phyloP scores from a whole-genome alignment of 768 basidiomycete species.

The Tylopilus plumbeoviolaceoides region DNA sequence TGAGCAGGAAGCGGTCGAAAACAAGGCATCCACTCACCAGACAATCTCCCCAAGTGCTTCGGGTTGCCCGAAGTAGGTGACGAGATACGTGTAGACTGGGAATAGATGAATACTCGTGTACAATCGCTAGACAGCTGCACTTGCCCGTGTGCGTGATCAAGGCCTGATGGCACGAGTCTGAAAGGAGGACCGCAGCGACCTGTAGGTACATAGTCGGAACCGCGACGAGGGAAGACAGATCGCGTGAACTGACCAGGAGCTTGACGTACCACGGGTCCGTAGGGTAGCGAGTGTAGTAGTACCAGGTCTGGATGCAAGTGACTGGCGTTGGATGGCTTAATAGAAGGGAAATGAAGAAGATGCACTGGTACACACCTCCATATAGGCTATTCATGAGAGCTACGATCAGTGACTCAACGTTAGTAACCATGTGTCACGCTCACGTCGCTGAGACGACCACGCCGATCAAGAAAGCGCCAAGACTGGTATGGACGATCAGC shows the following conservation, averaged over 20 bases:
- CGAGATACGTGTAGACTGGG: constrained; percentile 46
- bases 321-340: constrained; percentile 34
- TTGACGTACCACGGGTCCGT: constrained; percentile 51
- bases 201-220: constrained; percentile 18
- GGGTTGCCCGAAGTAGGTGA: constrained; percentile 36
- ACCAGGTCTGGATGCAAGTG: constrained; percentile 54
- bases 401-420: neutral
- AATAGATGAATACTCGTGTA: neutral
- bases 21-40: constrained; percentile 34
- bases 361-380: constrained; percentile 37
- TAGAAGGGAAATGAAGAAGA: constrained; percentile 2
- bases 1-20: neutral
- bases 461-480: constrained; percentile 54
- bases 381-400: constrained; percentile 37
- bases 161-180: constrained; percentile 54
- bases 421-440: constrained; percentile 23
- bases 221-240: neutral
- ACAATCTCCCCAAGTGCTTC: constrained; percentile 34
- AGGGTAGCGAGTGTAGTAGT: constrained; percentile 48
- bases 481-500: constrained; percentile 27
- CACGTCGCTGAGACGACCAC: constrained; percentile 51
- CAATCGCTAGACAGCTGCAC: neutral
- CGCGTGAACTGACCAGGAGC: constrained; percentile 36
- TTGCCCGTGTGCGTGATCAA: constrained; percentile 53
- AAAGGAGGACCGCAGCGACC: constrained; percentile 51